Evolutionary conservation across 495 filamentous ascomycete species (phyloP).

Genomic region (Lasiosphaeria miniovina): DNA sequence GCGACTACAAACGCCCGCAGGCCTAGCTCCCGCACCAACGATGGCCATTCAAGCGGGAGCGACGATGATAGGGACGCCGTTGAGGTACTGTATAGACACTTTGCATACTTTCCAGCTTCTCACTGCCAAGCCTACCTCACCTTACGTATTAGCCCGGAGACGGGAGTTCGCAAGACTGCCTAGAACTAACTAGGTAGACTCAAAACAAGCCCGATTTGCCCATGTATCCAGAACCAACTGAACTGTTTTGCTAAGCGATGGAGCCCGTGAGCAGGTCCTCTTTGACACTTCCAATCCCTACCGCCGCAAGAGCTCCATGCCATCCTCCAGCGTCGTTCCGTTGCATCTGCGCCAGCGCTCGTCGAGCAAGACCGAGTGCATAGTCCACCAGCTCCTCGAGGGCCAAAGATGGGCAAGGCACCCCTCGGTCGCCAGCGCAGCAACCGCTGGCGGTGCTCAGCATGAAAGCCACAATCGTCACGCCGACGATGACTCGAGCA

Average conservation of each 20-base stretch:
- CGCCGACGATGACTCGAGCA: constrained; percentile 1
- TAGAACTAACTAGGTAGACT: no score
- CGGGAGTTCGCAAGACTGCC: no score
- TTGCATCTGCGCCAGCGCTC: constrained; percentile 33
- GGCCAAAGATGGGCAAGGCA: constrained; percentile 33
- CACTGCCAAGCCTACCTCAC: not conserved
- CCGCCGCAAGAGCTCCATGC: constrained; percentile 82
- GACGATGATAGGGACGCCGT: constrained; percentile 43
- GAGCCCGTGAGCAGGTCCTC: constrained; percentile 55
- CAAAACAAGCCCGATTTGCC: no score
- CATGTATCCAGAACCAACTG: not conserved
- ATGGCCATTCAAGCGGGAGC: constrained; percentile 30
- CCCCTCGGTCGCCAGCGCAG: not conserved
- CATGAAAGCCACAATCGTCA: constrained; percentile 15
- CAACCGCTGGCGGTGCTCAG: not conserved
- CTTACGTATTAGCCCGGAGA: no score
- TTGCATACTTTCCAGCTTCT: not conserved
- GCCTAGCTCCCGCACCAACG: not conserved
- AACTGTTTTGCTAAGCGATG: not conserved
- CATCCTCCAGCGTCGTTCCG: constrained; percentile 51
- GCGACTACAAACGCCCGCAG: constrained; percentile 2
- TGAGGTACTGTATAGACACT: constrained; percentile 31
- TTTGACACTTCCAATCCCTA: constrained; percentile 69
- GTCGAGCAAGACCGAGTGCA: constrained; percentile 60
- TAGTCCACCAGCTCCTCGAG: constrained; percentile 80